phyloP scores from a whole-genome alignment of 805 yeast genomes.

The Metschnikowia bowlesiae region DNA sequence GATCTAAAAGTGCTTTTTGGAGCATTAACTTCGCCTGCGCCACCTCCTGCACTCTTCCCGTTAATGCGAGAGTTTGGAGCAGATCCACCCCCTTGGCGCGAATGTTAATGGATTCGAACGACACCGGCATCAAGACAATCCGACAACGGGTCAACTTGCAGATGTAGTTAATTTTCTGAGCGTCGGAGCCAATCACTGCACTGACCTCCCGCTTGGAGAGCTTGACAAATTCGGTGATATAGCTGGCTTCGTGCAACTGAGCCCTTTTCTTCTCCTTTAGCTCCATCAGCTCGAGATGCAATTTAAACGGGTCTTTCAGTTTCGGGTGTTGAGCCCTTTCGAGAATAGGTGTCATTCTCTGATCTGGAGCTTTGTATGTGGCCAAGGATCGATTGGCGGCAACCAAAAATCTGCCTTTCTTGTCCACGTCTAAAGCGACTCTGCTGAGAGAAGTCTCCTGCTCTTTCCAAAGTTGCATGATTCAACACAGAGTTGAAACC shows the following conservation, averaged over 20 bases:
- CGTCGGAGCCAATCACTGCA: conserved; percentile 12
- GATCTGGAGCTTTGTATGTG: not conserved
- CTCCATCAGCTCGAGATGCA: not conserved
- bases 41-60: conserved; percentile 12
- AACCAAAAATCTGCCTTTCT: not conserved
- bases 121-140: conserved; percentile 12
- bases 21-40: conserved; percentile 11
- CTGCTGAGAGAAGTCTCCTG: not conserved
- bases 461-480: not conserved
- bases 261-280: not conserved
- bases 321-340: not conserved
- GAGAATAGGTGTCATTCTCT: not conserved
- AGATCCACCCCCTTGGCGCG: conserved; percentile 7
- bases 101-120: conserved; percentile 10
- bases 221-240: conserved; percentile 11
- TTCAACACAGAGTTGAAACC: not conserved
- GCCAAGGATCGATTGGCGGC: not conserved
- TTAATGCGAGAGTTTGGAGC: conserved; percentile 12
- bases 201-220: conserved; percentile 12
- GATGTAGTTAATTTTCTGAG: conserved; percentile 7
- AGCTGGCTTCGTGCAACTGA: not conserved
- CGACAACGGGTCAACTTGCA: conserved; percentile 10
- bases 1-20: conserved; percentile 10
- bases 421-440: not conserved
- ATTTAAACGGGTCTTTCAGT: not conserved